Conservation (phyloP, 345 rosid genomes). For the Gossypium australe region DNA sequence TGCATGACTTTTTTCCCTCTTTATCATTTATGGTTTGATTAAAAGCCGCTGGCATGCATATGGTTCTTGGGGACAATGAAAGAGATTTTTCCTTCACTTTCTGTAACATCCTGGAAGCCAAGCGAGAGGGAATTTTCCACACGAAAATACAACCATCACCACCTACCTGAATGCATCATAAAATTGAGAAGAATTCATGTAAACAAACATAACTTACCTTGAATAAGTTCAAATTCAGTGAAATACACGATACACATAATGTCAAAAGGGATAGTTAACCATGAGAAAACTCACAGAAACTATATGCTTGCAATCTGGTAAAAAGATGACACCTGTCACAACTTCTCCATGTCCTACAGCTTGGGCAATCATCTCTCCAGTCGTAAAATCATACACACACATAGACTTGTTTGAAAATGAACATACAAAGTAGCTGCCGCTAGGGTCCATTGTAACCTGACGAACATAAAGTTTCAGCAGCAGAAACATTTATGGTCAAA, state of each 20-base stretch:
- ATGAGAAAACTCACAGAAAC: constrained; percentile 61
- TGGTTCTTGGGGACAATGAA: constrained; percentile 36
- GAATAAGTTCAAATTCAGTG: constrained; percentile 12
- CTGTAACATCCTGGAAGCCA: constrained; percentile 51
- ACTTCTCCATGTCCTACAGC: constrained; percentile 78
- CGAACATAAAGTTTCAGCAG: constrained; percentile 20
- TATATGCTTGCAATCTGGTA: constrained; percentile 82
- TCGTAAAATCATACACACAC: constrained; percentile 55
- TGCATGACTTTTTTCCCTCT: constrained; percentile 33
- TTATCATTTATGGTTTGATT: constrained; percentile 27
- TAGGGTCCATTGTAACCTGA: constrained; percentile 78
- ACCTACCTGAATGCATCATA: constrained; percentile 46
- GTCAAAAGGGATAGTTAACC: constrained; percentile 9
- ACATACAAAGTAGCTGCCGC: constrained; percentile 64
- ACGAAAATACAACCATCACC: constrained; percentile 77
- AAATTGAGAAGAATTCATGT: constrained; percentile 1
- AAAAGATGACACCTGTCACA: constrained; percentile 68
- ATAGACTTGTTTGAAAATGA: constrained; percentile 70
- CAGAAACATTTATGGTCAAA: constrained; percentile 13
- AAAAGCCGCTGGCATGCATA: constrained; percentile 30
- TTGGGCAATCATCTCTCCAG: constrained; percentile 62
- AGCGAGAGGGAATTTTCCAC: constrained; percentile 61
- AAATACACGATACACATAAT: neutral
- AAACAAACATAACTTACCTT: neutral
- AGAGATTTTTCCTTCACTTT: constrained; percentile 38